Base-by-base conservation (phyloP, 352 stramenopile genomes). In the Phytophthora hybrid region DNA sequence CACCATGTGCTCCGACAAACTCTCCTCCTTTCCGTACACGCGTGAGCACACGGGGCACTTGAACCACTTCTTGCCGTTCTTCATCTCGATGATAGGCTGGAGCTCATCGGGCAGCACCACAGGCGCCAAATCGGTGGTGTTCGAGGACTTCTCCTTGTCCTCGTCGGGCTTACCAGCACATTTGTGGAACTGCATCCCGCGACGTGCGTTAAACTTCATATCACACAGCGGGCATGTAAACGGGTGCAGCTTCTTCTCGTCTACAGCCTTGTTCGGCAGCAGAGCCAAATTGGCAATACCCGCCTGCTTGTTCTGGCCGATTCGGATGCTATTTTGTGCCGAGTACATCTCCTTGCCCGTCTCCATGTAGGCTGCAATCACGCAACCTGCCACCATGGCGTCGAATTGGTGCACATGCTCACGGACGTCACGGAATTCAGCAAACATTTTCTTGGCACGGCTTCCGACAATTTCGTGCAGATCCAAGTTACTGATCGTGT, bases 341-440 rank as follows among this genome's bases (percentile, higher is more conserved):
- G 81, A 76, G 64, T 92, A 97, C 90, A 97, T 97, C 59, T 95
- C 90, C 56, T 95, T 95, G 8, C 87, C 82, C 8, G 90, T 95
- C 56, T 93, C 89, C 81, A 95, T 87, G 73, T 93, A 97, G 44
- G 90, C 82, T 21, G 89, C 90, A 53, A 97, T 96, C 13, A 97
- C 86, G 63, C 92, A 97, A 11, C 90, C 92, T 31, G 92, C 90
- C 19, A 97, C 88, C 79, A 98, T 94, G 26, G 87, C 92, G 67
- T 98, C 95, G 64, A 98, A 98, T 74, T 98, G 92, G 61, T 99
- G 97, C 18, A 99, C 91, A 60, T 98, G 90, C 76, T 99, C 97
- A 55, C 93, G 89, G 72, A 98, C 91, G 60, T 99, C 96, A 80
- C 97, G 94, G 85, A 98, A 99, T 64, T 97, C 93, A 44, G 97